Evolutionary conservation across 345 rosid species (phyloP).

Genomic region (Abelmoschus esculentus): DNA sequence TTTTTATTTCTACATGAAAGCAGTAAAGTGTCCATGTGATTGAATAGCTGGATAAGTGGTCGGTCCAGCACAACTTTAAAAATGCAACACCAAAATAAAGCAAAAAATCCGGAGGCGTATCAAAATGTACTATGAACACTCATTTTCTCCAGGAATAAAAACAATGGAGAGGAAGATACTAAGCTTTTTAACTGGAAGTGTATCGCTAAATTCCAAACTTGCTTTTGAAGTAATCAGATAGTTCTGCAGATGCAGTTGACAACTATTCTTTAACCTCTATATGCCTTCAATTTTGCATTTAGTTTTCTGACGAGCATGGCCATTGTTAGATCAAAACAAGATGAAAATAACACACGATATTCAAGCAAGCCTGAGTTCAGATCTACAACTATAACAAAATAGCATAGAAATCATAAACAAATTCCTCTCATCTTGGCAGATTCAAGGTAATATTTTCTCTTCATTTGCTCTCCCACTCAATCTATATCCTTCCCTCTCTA

Average conservation of each 20-base stretch:
- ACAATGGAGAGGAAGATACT: not conserved
- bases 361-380: not conserved
- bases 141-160: not conserved
- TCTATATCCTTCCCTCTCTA: not conserved
- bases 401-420: not conserved
- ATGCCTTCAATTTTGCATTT: not conserved
- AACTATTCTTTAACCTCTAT: not conserved
- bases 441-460: not conserved
- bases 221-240: not conserved
- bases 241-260: not conserved
- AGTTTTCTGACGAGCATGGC: not conserved
- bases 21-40: not conserved
- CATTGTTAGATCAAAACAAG: not conserved
- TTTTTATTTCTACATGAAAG: not conserved
- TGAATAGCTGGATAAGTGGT: not conserved
- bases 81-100: not conserved
- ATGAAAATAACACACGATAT: not conserved
- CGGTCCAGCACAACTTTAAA: not conserved
- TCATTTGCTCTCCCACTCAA: not conserved
- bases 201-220: not conserved
- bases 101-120: not conserved
- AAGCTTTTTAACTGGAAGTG: not conserved
- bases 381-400: not conserved
- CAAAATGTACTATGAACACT: not conserved
- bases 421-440: not conserved